phyloP scores from a whole-genome alignment of 331 rosid species.

The Quercus phellos region DNA sequence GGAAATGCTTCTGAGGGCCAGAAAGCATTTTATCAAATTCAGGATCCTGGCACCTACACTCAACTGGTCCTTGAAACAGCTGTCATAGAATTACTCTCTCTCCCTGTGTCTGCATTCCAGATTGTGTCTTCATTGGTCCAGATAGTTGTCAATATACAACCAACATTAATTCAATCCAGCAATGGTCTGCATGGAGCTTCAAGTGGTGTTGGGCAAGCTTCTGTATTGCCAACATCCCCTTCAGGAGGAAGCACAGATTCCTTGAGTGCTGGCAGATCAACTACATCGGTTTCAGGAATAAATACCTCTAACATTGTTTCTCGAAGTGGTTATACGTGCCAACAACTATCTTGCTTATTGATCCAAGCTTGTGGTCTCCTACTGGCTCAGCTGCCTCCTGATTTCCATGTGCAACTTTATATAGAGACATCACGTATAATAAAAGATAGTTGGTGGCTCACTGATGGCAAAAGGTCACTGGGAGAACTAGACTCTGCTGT shows the following conservation, averaged over 20 bases:
- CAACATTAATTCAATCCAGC: constrained; percentile 83
- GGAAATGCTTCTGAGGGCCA: constrained; percentile 69
- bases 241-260: constrained; percentile 99
- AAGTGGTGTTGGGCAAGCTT: constrained; percentile 73
- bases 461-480: constrained; percentile 67
- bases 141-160: constrained; percentile 85
- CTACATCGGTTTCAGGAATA: constrained; percentile 77
- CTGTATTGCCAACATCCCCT: constrained; percentile 92
- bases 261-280: constrained; percentile 79
- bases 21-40: constrained; percentile 91
- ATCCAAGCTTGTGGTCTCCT: constrained; percentile 98
- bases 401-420: constrained; percentile 84
- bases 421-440: constrained; percentile 79
- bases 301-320: constrained; percentile 85
- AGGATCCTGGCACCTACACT: constrained; percentile 97
- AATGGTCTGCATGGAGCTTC: constrained; percentile 74
- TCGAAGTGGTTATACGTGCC: constrained; percentile 93
- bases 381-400: constrained; percentile 95
- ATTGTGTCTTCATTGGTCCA: constrained; percentile 89
- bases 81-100: constrained; percentile 88
- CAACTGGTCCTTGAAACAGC: constrained; percentile 96
- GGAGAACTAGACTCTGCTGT: constrained; percentile 92
- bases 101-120: constrained; percentile 81
- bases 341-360: constrained; percentile 87
- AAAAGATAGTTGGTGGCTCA: constrained; percentile 97